A percentile compares a stretch with the other conserved stretches of the same genome.
phyloP scores from a whole-genome alignment of 768 basidiomycete species.

The Auricularia sp. region DNA sequence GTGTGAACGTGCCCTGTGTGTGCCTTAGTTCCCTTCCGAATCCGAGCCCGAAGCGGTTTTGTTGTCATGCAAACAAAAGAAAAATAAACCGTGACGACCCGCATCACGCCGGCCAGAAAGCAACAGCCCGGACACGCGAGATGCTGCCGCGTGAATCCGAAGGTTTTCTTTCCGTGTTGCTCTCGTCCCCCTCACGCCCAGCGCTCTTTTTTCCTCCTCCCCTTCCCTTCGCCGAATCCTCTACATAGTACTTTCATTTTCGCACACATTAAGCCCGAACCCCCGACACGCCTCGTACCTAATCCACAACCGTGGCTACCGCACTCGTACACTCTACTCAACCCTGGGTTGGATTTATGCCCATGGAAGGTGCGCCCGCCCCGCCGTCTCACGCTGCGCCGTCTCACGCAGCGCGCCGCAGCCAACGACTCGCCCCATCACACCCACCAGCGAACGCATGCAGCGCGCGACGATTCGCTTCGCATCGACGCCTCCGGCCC shows the following conservation, averaged over 20 bases:
- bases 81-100: conserved; percentile 1
- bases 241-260: not conserved
- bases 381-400: not conserved
- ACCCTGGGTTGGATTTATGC: not conserved
- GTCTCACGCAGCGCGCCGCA: not conserved
- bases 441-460: not conserved
- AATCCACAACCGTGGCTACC: conserved; percentile 1
- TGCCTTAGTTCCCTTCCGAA: not conserved
- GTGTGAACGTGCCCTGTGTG: not conserved
- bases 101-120: not conserved
- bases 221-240: not conserved
- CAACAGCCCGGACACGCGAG: not conserved
- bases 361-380: not conserved
- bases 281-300: not conserved
- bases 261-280: not conserved
- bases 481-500: not conserved
- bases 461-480: not conserved
- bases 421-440: not conserved
- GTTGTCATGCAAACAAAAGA: conserved; percentile 1
- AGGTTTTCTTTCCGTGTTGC: not conserved
- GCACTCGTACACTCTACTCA: not conserved
- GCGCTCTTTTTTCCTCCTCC: not conserved
- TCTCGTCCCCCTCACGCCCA: not conserved
- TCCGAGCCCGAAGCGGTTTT: not conserved
- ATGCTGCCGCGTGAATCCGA: not conserved